These are phyloP conservation scores for Endotrypanum monterogeii DNA, from an alignment of 208 protist genomes.

Conservation along the genomic window DNA sequence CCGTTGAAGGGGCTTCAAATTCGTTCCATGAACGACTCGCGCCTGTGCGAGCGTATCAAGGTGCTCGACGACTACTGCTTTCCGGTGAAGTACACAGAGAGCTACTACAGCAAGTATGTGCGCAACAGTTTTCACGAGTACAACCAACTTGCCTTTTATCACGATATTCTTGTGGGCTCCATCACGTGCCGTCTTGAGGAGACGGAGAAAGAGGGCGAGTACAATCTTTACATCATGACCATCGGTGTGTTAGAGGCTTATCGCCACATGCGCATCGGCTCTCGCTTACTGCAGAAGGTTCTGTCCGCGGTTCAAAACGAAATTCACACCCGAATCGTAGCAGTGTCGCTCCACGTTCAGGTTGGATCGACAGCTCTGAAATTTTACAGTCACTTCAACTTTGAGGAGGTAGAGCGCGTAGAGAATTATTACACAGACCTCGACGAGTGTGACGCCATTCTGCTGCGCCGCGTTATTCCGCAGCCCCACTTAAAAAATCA, in stretches of 20 bases:
- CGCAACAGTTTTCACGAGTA: conserved; percentile 54
- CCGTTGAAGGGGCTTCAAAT: conserved; percentile 72
- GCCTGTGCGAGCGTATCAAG: conserved; percentile 76
- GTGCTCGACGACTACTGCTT: conserved; percentile 82
- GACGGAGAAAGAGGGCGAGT: conserved; percentile 47
- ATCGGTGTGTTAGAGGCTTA: conserved; percentile 92
- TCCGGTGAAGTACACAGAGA: conserved; percentile 79
- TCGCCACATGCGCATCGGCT: conserved; percentile 85
- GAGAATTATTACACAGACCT: conserved; percentile 88
- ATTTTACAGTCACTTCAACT: conserved; percentile 88
- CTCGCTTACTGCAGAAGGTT: conserved; percentile 61
- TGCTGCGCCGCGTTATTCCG: conserved; percentile 59
- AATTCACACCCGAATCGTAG: conserved; percentile 43
- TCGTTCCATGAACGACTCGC: conserved; percentile 56
- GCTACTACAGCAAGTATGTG: conserved; percentile 85
- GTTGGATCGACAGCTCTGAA: conserved; percentile 71
- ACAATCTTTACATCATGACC: conserved; percentile 94
- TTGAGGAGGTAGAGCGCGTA: conserved; percentile 52
- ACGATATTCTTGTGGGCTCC: conserved; percentile 91
- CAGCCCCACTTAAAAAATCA: conserved; percentile 50
- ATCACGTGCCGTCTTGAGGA: conserved; percentile 90
- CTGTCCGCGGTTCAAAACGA: conserved; percentile 60
- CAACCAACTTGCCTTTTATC: conserved; percentile 85
- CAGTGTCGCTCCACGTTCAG: conserved; percentile 87
- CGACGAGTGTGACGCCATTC: conserved; percentile 70